Evolutionary conservation across 2,329 filamentous ascomycete genomes (phyloP), one percentile per base, ranked within the genome.

Genomic region (Lasiodiplodia theobromae): DNA sequence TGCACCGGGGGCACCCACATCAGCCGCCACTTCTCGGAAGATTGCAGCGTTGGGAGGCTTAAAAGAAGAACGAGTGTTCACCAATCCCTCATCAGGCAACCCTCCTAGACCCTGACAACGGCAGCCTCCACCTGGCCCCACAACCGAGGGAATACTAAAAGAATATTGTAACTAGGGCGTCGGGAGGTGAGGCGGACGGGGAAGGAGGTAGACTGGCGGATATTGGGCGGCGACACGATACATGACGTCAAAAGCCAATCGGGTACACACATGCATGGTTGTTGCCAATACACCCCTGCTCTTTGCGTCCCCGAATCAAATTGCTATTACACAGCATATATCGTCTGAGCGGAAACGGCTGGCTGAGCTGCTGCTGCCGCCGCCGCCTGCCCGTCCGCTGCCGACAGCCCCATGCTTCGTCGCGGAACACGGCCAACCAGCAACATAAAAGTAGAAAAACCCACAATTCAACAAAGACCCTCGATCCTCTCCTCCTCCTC

Each of bases 231-330:
- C 51, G 23, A 23, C 51, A 53, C 51, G 51, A 53, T 53, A 53
- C 21, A 53, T 53, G 51, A 53, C 51, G 51, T 53, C 25, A 53
- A 53, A 34, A 28, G 21, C 51, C 44, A 21, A 47, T n/a, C 44
- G 18, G 44, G 44, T 44, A 21, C 44, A 47, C 7, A 47, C 44
- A 21, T 53, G 51, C 21, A 53, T 14, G 49, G 49, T 21, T 11
- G 31, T 34, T 51, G 16, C 16, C 40, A 44, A 18, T 10, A 11
- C n/a, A 8, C 18, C 44, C 44, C 44, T 47, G 44, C 44, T 18
- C 21, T 21, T 47, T 21, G 44, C 44, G 44, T 47, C 44, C 44
- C 44, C 44, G 21, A 47, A 21, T 16, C 44, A 47, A 21, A 18
- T 34, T 7, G 14, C n/a, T 21, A 21, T 47, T 47, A 47, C 44